These are phyloP conservation scores for Kwoniella europaea DNA, from an alignment of 768 basidiomycete genomes.

Conservation along the genomic window DNA sequence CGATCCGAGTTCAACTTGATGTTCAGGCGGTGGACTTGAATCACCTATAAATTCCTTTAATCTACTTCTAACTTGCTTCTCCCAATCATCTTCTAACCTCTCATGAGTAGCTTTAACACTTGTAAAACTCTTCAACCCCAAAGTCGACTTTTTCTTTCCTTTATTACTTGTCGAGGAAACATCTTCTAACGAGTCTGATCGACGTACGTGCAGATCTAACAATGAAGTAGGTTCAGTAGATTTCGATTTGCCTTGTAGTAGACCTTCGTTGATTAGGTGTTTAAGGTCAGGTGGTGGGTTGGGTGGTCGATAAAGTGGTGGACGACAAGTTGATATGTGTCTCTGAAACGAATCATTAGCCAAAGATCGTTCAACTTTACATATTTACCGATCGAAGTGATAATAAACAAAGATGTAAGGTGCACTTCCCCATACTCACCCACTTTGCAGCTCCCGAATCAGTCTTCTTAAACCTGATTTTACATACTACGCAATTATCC, in stretches of 20 bases:
- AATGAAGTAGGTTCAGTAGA: conserved; percentile 31
- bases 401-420: not conserved
- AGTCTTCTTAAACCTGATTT: conserved; percentile 37
- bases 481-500: conserved; percentile 38
- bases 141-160: conserved; percentile 6
- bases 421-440: conserved; percentile 28
- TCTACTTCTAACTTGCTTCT: conserved; percentile 32
- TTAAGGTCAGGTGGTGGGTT: conserved; percentile 46
- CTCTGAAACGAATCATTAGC: conserved; percentile 7
- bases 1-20: not conserved
- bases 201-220: conserved; percentile 37
- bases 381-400: too few relatives aligned
- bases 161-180: not conserved
- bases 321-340: conserved; percentile 48
- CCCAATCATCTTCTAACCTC: conserved; percentile 36
- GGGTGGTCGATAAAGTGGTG: conserved; percentile 46
- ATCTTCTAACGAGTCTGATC: not conserved
- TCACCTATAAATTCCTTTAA: conserved; percentile 28
- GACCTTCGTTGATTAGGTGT: conserved; percentile 28
- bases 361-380: too few relatives aligned
- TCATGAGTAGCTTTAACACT: conserved; percentile 36
- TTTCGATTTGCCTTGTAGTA: conserved; percentile 23
- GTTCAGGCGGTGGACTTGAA: conserved; percentile 24
- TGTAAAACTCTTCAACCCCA: conserved; percentile 23
- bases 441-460: conserved; percentile 43